Conservation (phyloP, 225 moss, liverwort and hornwort species). For the Pleurozium schreberi region DNA sequence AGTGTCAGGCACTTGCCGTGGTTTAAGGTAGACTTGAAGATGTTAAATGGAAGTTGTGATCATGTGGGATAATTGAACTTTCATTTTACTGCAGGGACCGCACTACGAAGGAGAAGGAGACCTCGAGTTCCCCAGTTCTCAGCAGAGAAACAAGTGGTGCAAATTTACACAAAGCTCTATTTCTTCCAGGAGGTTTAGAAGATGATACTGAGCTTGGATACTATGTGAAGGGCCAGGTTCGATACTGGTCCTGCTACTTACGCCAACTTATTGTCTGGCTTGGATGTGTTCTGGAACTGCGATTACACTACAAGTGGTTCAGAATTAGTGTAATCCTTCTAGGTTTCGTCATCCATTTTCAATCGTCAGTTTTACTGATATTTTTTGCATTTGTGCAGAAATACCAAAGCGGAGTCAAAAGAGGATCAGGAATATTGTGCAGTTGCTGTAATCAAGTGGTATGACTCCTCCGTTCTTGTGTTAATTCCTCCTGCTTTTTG, state of each 20-base stretch:
- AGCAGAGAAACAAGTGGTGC: slow-evolving; percentile 74
- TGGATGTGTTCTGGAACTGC: background rate
- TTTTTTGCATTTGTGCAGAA: slow-evolving; percentile 26
- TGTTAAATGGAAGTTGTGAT: background rate
- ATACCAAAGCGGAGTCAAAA: slow-evolving; percentile 62
- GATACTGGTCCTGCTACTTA: background rate
- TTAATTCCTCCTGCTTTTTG: background rate
- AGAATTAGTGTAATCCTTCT: background rate
- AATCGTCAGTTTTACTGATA: background rate
- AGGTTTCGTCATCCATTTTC: background rate
- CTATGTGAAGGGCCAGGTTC: slow-evolving; percentile 96
- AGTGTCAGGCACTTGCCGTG: background rate
- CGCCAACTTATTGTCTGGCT: background rate
- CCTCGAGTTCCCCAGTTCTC: slow-evolving; percentile 3
- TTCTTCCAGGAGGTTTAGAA: slow-evolving; percentile 77
- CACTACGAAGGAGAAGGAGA: slow-evolving; percentile 22
- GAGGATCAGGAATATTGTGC: slow-evolving; percentile 67
- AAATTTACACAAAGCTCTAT: slow-evolving; percentile 83
- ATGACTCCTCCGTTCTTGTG: background rate
- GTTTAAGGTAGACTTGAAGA: background rate
- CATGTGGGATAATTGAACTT: background rate
- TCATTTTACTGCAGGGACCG: slow-evolving; percentile 39
- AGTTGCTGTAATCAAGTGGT: slow-evolving; percentile 89
- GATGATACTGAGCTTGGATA: slow-evolving; percentile 80
- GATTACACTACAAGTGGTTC: background rate